Base-by-base conservation (phyloP, 2,329 filamentous ascomycete genomes). In the Hypoxylon sp. region DNA sequence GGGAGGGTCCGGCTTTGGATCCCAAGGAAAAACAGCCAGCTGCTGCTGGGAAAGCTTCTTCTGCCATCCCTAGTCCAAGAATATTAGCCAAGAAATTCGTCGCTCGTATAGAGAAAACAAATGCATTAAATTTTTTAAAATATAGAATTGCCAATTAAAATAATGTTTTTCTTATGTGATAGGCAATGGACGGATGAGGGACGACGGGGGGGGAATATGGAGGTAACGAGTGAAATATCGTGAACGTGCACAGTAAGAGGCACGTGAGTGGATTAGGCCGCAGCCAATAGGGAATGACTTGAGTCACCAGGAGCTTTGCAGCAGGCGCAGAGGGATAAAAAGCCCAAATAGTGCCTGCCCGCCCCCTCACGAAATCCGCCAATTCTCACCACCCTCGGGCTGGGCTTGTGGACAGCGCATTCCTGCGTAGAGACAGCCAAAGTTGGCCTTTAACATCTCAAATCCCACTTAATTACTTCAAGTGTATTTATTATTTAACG, bases 1-100 rank as follows among this genome's bases (percentile, higher is more conserved):
- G 74, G 84, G 76, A 75, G 88, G 87, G 57, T 92, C 90, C 54
- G 92, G 91, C 78, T 92, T 91, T 47, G 96, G 95, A 78, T 99
- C 96, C 96, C 96, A 99, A 10, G 96, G 95, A 79, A 98, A 98
- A 63, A 88, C 85, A 66, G 96, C 96, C 68, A 98, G 91, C 72
- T 92, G 90, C 72, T 97, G 90, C 73, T 90, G 89, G 1, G 94
- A 92, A 37, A 99, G 87, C 81, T 97, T 98, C 75, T 91, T 87
- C 85, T 98, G 94, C 96, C 96, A 99, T 83, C 91, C 93, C 94
- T 98, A 78, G 69, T 46, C 56, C 47, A 29, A 52, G 59, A 19
- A n/a, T 65, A 65, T 74, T 63, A 75, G 70, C 58, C 17, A 62
- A 47, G 3, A 22, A 42, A 44, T 24, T 24, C 50, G 56, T 52